phyloP scores from a whole-genome alignment of 2,329 filamentous ascomycete genomes.

The Fonsecaea nubica region DNA sequence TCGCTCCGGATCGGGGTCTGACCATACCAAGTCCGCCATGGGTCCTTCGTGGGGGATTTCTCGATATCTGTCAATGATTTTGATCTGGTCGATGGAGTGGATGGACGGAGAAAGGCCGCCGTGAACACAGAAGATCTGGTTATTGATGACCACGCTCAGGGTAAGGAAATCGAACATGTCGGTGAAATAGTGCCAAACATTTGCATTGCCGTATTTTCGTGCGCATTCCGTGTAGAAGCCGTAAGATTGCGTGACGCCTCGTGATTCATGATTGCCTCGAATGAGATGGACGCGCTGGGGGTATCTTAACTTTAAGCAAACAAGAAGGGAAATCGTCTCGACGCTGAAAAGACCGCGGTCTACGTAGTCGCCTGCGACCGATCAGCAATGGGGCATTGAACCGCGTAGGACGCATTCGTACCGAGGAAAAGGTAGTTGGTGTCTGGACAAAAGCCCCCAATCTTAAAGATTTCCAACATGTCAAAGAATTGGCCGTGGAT shows the following conservation, averaged over 20 bases:
- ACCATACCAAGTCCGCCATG: slow-evolving; percentile 99
- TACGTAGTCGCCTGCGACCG: slow-evolving; percentile 82
- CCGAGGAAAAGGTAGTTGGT: slow-evolving; percentile 98
- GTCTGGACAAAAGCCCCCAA: slow-evolving; percentile 94
- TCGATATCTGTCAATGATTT: slow-evolving; percentile 98
- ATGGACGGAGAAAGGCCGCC: slow-evolving; percentile 89
- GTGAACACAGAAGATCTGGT: slow-evolving; percentile 99
- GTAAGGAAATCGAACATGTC: slow-evolving; percentile 99
- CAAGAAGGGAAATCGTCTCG: slow-evolving; percentile 95
- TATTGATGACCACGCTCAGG: slow-evolving; percentile 94
- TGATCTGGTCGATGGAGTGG: slow-evolving; percentile 98
- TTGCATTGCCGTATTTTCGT: slow-evolving; percentile 97
- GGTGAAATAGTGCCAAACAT: slow-evolving; percentile 99
- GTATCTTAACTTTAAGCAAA: slow-evolving; percentile 96
- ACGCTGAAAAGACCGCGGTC: slow-evolving; percentile 98
- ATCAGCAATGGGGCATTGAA: not conserved
- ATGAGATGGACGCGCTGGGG: slow-evolving; percentile 94
- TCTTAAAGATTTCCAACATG: slow-evolving; percentile 98
- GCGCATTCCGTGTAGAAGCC: slow-evolving; percentile 99
- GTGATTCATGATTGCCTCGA: slow-evolving; percentile 95
- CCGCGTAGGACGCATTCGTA: slow-evolving; percentile 48
- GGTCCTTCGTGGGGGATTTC: slow-evolving; percentile 98
- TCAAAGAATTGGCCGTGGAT: slow-evolving; percentile 99
- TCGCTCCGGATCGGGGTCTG: slow-evolving; percentile 93
- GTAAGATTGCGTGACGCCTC: slow-evolving; percentile 97